phyloP scores from a whole-genome alignment of 768 basidiomycete genomes.

The Daedaleopsis sinensis region DNA sequence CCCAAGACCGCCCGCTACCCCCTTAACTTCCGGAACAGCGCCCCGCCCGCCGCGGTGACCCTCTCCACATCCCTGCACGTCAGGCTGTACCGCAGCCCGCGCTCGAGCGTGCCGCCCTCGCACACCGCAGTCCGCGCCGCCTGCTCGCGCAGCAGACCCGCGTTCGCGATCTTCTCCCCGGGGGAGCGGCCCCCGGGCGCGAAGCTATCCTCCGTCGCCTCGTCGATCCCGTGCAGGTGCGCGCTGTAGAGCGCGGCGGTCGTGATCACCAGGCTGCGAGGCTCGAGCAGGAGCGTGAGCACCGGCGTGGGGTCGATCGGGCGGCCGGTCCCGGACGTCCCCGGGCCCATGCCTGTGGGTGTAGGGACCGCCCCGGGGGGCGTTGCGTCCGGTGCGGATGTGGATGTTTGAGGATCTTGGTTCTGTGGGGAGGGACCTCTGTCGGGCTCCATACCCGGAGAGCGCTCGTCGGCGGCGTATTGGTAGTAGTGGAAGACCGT shows the following conservation, averaged over 20 bases:
- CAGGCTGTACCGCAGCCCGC: slow-evolving; percentile 74
- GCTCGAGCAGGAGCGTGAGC: slow-evolving; percentile 78
- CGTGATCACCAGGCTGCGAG: slow-evolving; percentile 84
- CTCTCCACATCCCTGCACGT: slow-evolving; percentile 84
- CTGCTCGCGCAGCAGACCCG: slow-evolving; percentile 48
- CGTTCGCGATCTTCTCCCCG: slow-evolving; percentile 55
- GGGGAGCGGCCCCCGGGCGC: slow-evolving; percentile 27
- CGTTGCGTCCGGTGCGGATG: too few relatives aligned
- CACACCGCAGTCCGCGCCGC: slow-evolving; percentile 41
- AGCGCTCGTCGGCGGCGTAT: slow-evolving; percentile 44
- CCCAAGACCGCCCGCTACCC: neutral
- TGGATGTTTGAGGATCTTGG: too few relatives aligned
- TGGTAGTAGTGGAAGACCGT: slow-evolving; percentile 82
- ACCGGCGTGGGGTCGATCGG: slow-evolving; percentile 67
- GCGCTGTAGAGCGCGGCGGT: slow-evolving; percentile 65
- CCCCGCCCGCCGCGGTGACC: slow-evolving; percentile 39
- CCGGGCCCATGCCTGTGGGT: slow-evolving; percentile 2
- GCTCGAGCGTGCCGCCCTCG: slow-evolving; percentile 54
- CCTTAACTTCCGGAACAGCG: slow-evolving; percentile 14
- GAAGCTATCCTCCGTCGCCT: slow-evolving; percentile 50
- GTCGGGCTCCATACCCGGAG: too few relatives aligned
- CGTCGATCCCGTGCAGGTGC: slow-evolving; percentile 84
- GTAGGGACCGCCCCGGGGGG: neutral
- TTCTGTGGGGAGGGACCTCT: neutral
- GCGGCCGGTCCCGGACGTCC: slow-evolving; percentile 41